These are phyloP conservation scores for Daldinia eschscholtzii DNA, from an alignment of 2,329 filamentous ascomycete species.

Conservation along the genomic window DNA sequence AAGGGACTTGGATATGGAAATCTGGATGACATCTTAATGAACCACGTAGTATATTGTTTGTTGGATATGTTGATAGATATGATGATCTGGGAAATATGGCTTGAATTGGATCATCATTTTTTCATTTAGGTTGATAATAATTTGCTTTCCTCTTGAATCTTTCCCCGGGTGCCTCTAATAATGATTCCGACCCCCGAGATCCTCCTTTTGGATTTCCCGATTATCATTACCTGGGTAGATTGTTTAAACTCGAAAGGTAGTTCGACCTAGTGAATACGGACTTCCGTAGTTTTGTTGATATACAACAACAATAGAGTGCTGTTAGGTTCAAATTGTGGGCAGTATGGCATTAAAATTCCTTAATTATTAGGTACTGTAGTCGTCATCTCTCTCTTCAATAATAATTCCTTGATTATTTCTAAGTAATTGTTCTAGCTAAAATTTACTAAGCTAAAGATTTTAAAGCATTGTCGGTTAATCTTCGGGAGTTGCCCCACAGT, in stretches of 20 bases:
- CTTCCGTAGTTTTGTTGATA: background rate
- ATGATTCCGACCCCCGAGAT: background rate
- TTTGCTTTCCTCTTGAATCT: background rate
- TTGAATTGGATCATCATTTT: conserved; percentile 13
- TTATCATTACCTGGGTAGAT: background rate
- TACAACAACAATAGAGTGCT: background rate
- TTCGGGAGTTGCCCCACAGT: no score
- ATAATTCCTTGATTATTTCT: no score
- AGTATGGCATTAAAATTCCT: no score
- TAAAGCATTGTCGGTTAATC: no score
- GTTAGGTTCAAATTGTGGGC: background rate
- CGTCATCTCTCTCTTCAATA: no score
- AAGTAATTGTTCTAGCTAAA: no score
- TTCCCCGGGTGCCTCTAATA: no score
- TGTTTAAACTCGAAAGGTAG: background rate
- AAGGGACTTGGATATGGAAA: background rate
- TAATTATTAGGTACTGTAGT: no score
- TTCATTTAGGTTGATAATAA: conserved; percentile 1
- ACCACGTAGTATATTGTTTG: background rate
- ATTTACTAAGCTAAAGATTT: no score
- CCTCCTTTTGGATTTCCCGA: background rate
- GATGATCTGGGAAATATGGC: conserved; percentile 10
- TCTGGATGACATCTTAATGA: conserved; percentile 16
- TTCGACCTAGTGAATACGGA: background rate
- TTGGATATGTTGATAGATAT: conserved; percentile 23